Conservation (phyloP, 2,329 filamentous ascomycete species). For the Microdochium bolleyi region DNA sequence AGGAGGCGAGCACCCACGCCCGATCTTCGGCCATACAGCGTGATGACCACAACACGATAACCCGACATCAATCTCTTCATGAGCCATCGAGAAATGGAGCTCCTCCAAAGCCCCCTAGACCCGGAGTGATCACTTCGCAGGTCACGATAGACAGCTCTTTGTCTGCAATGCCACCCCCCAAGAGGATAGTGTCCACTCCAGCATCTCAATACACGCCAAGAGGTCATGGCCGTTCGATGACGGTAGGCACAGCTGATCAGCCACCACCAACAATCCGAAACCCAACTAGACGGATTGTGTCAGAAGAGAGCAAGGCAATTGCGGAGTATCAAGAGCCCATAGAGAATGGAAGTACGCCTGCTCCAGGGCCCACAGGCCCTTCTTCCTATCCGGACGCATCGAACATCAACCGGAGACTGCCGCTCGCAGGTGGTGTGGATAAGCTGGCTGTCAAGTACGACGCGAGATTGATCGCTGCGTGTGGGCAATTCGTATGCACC, state of each 20-base stretch:
- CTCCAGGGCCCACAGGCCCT: conserved; percentile 21
- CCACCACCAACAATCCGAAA: conserved; percentile 27
- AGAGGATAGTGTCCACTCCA: conserved; percentile 38
- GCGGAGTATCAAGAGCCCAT: conserved; percentile 6
- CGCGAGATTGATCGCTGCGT: conserved; percentile 77
- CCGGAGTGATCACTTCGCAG: conserved; percentile 14
- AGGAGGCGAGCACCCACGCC: conserved; percentile 29
- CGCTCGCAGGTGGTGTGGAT: conserved; percentile 60
- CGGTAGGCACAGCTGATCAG: conserved; percentile 36
- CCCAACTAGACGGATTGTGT: conserved; percentile 13
- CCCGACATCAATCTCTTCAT: conserved; percentile 4
- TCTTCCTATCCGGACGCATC: conserved; percentile 76
- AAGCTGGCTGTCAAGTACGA: conserved; percentile 79
- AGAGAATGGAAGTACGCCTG: conserved; percentile 16
- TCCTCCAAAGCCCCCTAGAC: conserved; percentile 35
- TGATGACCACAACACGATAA: neutral
- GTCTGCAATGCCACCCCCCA: conserved; percentile 13
- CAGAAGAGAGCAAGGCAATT: conserved; percentile 8
- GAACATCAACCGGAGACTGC: conserved; percentile 75
- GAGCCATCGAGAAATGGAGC: conserved; percentile 14
- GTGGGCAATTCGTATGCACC: conserved; percentile 79
- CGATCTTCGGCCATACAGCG: conserved; percentile 17
- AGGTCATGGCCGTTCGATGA: conserved; percentile 39
- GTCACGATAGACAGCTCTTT: conserved; percentile 11
- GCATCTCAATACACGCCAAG: conserved; percentile 31